phyloP scores from a whole-genome alignment of 2,329 filamentous ascomycete genomes.

The Grosmannia clavigera region DNA sequence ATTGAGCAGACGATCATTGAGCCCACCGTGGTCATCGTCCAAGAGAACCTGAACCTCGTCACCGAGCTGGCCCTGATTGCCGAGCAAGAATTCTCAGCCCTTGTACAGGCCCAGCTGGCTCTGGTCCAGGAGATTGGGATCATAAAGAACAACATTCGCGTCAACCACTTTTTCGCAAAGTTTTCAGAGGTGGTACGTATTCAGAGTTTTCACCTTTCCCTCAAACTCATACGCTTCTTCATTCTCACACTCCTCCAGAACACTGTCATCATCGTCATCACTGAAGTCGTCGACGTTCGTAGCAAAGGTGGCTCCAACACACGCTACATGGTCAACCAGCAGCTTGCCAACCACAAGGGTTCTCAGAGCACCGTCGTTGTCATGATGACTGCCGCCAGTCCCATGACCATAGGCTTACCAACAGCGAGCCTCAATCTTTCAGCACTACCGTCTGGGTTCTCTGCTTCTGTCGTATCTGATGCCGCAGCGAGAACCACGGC shows the following conservation, averaged over 20 bases:
- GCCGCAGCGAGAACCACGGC: constrained; percentile 10
- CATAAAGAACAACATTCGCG: constrained; percentile 29
- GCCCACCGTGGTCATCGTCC: constrained; percentile 19
- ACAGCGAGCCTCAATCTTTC: not conserved
- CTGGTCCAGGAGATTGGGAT: constrained; percentile 24
- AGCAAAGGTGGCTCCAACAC: constrained; percentile 17
- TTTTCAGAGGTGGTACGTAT: constrained; percentile 23
- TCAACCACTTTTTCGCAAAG: constrained; percentile 26
- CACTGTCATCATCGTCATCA: constrained; percentile 25
- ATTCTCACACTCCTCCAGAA: constrained; percentile 17
- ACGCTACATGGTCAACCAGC: constrained; percentile 27
- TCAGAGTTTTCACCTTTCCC: not conserved
- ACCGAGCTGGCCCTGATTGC: constrained; percentile 21
- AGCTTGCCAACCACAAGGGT: constrained; percentile 24
- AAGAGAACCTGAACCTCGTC: constrained; percentile 24
- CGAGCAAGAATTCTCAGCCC: constrained; percentile 24
- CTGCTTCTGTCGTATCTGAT: constrained; percentile 7
- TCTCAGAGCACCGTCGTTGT: constrained; percentile 22
- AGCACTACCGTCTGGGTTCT: constrained; percentile 1
- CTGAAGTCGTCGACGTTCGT: constrained; percentile 24
- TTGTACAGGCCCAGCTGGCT: constrained; percentile 24
- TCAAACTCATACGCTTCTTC: too few species aligned
- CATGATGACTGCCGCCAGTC: constrained; percentile 24
- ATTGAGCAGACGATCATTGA: constrained; percentile 21
- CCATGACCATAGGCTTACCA: constrained; percentile 21